These are phyloP conservation scores for Volvariella volvacea DNA, from an alignment of 1,284 basidiomycete species.

Conservation along the genomic window DNA sequence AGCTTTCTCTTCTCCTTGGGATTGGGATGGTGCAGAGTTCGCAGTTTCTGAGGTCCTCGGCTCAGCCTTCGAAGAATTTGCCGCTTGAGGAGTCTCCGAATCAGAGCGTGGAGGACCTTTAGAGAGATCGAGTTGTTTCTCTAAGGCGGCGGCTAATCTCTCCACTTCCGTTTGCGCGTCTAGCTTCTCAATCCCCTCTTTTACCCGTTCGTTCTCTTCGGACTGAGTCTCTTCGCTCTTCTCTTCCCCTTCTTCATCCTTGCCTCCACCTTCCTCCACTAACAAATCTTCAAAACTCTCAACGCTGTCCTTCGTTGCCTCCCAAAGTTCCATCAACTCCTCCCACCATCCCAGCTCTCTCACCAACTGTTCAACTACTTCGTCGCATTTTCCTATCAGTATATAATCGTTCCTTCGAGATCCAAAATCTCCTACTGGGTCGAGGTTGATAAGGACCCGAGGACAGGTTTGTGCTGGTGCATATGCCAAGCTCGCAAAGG, in stretches of 20 bases:
- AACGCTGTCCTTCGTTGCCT: slow-evolving; percentile 27
- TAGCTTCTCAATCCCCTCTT: not conserved
- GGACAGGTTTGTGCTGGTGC: slow-evolving; percentile 46
- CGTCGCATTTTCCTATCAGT: slow-evolving; percentile 64
- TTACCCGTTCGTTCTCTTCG: not conserved
- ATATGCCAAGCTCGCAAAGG: slow-evolving; percentile 63
- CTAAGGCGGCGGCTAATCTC: not conserved
- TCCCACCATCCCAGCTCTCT: slow-evolving; percentile 65
- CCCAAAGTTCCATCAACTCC: slow-evolving; percentile 54
- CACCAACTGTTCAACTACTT: slow-evolving; percentile 50
- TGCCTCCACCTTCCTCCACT: not conserved
- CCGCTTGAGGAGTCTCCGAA: no score
- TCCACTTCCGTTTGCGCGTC: slow-evolving; percentile 1
- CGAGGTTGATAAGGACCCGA: slow-evolving; percentile 67
- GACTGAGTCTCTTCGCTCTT: not conserved
- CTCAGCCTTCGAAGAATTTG: no score
- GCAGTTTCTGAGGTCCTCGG: no score
- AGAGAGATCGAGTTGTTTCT: not conserved
- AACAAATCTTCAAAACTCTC: not conserved
- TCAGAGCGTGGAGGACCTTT: no score
- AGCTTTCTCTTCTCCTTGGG: no score
- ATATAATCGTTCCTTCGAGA: slow-evolving; percentile 48
- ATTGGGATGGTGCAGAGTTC: no score
- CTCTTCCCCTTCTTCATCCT: not conserved
- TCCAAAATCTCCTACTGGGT: slow-evolving; percentile 58